phyloP scores from a whole-genome alignment of 495 filamentous ascomycete species.

The Glutinoglossum americanum region DNA sequence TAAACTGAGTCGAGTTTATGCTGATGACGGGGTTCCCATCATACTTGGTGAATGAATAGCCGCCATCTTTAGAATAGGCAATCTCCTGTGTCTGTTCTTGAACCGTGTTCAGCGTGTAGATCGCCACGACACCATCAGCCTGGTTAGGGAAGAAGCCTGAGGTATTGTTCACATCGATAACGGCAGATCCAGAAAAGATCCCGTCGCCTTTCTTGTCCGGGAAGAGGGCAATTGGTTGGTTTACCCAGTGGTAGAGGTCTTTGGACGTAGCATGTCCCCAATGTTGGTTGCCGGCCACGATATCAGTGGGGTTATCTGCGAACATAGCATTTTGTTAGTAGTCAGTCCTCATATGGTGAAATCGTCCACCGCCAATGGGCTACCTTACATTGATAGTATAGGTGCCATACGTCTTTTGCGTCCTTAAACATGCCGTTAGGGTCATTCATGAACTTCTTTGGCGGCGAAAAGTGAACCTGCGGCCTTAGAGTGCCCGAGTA shows the following conservation, averaged over 20 bases:
- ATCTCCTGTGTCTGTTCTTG: slow-evolving; percentile 28
- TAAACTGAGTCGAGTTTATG: slow-evolving; percentile 25
- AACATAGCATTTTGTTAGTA: not conserved
- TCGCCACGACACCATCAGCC: slow-evolving; percentile 29
- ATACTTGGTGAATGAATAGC: slow-evolving; percentile 32
- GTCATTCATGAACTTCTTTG: slow-evolving; percentile 34
- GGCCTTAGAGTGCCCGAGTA: slow-evolving; percentile 27
- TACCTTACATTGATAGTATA: slow-evolving; percentile 29
- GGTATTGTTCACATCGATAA: slow-evolving; percentile 32
- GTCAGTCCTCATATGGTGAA: not conserved
- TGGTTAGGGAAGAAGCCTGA: slow-evolving; percentile 32
- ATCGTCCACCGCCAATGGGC: not conserved
- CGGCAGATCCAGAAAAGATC: slow-evolving; percentile 30
- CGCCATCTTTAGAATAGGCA: slow-evolving; percentile 32
- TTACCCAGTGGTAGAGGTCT: slow-evolving; percentile 30
- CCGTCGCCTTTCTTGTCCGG: slow-evolving; percentile 24
- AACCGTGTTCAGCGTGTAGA: slow-evolving; percentile 28
- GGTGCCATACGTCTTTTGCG: slow-evolving; percentile 25
- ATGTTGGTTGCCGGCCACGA: slow-evolving; percentile 28
- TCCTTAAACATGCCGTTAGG: slow-evolving; percentile 34
- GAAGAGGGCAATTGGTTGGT: slow-evolving; percentile 30
- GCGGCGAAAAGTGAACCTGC: slow-evolving; percentile 32
- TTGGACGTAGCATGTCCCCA: slow-evolving; percentile 31
- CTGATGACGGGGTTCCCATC: slow-evolving; percentile 29
- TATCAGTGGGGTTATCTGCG: slow-evolving; percentile 23